Conservation (phyloP, 2,329 filamentous ascomycete species). For the Nemania diffusa region DNA sequence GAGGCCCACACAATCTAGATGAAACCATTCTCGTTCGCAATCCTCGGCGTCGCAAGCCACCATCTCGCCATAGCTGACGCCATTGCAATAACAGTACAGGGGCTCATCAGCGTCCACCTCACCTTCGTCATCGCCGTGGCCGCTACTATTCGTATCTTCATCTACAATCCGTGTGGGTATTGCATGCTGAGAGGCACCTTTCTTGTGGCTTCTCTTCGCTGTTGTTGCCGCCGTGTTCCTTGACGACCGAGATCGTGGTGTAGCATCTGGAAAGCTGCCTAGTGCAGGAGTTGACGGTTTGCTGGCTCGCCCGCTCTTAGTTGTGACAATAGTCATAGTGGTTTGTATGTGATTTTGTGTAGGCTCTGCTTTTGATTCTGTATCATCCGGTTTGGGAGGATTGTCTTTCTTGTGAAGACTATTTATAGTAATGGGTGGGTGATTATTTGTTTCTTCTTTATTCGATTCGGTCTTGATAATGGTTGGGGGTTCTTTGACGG, state of each 20-base stretch:
- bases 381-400: conserved; percentile 57
- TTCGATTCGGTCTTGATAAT: conserved; percentile 52
- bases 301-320: conserved; percentile 73
- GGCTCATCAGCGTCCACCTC: conserved; percentile 76
- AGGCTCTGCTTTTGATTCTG: conserved; percentile 56
- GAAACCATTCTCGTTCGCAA: conserved; percentile 84
- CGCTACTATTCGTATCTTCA: conserved; percentile 57
- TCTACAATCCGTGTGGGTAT: conserved; percentile 52
- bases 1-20: conserved; percentile 82
- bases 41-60: conserved; percentile 80
- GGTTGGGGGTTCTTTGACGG: conserved; percentile 59
- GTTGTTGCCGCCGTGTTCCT: conserved; percentile 53
- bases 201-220: conserved; percentile 70
- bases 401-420: conserved; percentile 57
- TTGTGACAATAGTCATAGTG: conserved; percentile 59
- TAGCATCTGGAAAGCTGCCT: conserved; percentile 67
- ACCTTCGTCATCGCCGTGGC: conserved; percentile 63
- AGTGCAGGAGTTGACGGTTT: conserved; percentile 74
- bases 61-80: conserved; percentile 86
- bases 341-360: conserved; percentile 51
- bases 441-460: conserved; percentile 49
- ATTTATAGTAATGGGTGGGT: conserved; percentile 42
- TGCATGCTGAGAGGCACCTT: conserved; percentile 56
- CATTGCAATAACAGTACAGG: conserved; percentile 82
- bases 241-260: conserved; percentile 62